Conservation (phyloP, 2,329 filamentous ascomycete species). For the Corniculantispora saksenae region DNA sequence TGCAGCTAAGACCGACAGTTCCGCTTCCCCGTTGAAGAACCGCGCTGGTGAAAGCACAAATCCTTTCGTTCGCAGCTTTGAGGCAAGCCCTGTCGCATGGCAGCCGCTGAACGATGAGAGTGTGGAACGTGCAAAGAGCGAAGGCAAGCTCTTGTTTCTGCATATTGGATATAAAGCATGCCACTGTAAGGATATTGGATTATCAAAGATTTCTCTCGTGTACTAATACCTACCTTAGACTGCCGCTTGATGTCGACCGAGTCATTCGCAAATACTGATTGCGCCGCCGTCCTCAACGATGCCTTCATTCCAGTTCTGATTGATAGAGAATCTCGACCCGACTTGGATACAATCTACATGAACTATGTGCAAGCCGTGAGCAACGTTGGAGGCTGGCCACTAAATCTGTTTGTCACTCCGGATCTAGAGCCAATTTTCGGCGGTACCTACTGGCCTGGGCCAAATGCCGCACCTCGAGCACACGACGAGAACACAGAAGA, state of each 20-base stretch:
- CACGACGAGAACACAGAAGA: conserved; percentile 50
- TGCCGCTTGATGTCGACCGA: conserved; percentile 92
- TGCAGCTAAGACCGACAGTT: conserved; percentile 21
- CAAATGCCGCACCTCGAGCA: conserved; percentile 53
- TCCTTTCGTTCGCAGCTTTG: conserved; percentile 68
- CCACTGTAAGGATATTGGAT: conserved; percentile 67
- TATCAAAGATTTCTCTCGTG: neutral
- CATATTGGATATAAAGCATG: conserved; percentile 95
- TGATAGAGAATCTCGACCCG: conserved; percentile 90
- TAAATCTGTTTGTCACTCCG: conserved; percentile 95
- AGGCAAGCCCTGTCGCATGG: conserved; percentile 85
- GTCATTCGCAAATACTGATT: conserved; percentile 80
- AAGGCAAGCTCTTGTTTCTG: conserved; percentile 88
- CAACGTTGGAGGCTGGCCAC: conserved; percentile 86
- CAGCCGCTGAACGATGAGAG: conserved; percentile 82
- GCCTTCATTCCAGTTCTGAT: conserved; percentile 90
- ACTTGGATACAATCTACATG: conserved; percentile 96
- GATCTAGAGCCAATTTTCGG: conserved; percentile 93
- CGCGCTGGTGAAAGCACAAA: conserved; percentile 43
- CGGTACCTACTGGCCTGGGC: conserved; percentile 92
- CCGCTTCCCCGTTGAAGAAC: conserved; percentile 35
- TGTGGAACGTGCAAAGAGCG: conserved; percentile 71
- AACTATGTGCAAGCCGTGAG: conserved; percentile 96
- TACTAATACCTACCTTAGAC: conserved; percentile 46
- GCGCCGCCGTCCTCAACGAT: conserved; percentile 80